These are phyloP conservation scores for Strobilomyces dryophilus DNA, from an alignment of 768 basidiomycete species.

Conservation along the genomic window DNA sequence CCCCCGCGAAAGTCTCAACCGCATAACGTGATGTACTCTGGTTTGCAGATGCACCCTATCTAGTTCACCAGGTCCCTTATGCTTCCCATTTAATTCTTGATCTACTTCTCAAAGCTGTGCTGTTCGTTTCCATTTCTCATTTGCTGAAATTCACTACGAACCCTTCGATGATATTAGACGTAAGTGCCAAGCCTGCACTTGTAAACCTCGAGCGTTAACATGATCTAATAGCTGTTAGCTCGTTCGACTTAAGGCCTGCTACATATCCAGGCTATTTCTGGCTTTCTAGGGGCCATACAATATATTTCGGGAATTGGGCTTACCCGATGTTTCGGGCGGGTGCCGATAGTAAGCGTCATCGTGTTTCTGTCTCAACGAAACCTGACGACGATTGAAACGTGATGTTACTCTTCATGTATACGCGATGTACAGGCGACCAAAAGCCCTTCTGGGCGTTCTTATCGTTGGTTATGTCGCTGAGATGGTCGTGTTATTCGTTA, in stretches of 20 bases:
- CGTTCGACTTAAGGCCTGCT: too few species aligned
- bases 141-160: neutral
- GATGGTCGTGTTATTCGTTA: too few species aligned
- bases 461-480: neutral
- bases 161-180: neutral
- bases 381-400: neutral
- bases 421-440: neutral
- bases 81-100: too few species aligned
- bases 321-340: neutral
- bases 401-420: slow-evolving; percentile 1
- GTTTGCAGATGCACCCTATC: too few species aligned
- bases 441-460: neutral
- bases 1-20: too few species aligned
- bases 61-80: too few species aligned
- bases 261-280: too few species aligned
- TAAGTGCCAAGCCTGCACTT: neutral
- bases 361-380: too few species aligned
- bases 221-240: neutral
- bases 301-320: neutral
- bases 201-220: neutral
- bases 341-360: neutral
- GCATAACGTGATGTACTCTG: too few species aligned
- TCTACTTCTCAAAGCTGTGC: too few species aligned
- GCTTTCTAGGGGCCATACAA: neutral
- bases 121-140: too few species aligned